A percentile compares a stretch with the other conserved stretches of the same genome.
These are phyloP conservation scores for Coemansia sp. DNA, from an alignment of 192 early-diverging fungal species.

Conservation along the genomic window DNA sequence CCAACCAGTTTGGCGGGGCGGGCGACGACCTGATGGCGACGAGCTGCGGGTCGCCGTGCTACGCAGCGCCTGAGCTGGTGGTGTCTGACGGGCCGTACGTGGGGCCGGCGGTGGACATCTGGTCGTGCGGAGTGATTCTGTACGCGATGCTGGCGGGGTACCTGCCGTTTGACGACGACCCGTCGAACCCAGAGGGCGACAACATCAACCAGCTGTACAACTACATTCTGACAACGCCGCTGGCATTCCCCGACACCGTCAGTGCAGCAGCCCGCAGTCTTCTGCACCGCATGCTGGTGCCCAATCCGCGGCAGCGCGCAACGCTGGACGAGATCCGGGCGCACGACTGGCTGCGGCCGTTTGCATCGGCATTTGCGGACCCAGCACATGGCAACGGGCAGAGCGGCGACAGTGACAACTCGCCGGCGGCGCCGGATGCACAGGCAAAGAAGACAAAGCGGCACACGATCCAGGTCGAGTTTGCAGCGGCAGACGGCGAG, in stretches of 20 bases:
- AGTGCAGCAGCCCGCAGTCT: conserved; percentile 73
- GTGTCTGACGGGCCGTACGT: conserved; percentile 94
- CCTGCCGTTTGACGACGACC: conserved; percentile 89
- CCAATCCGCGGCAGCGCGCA: conserved; percentile 78
- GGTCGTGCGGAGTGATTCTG: conserved; percentile 98
- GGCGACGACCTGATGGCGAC: conserved; percentile 85
- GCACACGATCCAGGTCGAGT: conserved; percentile 64
- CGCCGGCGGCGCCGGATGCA: conserved; percentile 41
- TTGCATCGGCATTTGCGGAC: conserved; percentile 51
- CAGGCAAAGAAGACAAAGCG: conserved; percentile 55
- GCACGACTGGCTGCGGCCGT: conserved; percentile 68
- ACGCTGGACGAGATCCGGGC: conserved; percentile 73
- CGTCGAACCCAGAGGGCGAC: conserved; percentile 85
- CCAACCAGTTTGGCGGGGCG: conserved; percentile 78
- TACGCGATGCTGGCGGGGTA: conserved; percentile 91
- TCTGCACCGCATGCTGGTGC: conserved; percentile 85
- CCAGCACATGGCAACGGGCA: conserved; percentile 29
- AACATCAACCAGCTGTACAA: conserved; percentile 84
- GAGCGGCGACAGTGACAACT: conserved; percentile 36
- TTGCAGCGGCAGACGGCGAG: conserved; percentile 22
- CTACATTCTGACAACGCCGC: conserved; percentile 76
- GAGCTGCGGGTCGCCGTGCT: conserved; percentile 96
- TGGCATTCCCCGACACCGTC: conserved; percentile 89
- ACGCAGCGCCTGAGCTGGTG: conserved; percentile 99
- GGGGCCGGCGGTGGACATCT: conserved; percentile 94